Base-by-base conservation (phyloP, 148 eudicot species). In the Persicaria tinctoria region DNA sequence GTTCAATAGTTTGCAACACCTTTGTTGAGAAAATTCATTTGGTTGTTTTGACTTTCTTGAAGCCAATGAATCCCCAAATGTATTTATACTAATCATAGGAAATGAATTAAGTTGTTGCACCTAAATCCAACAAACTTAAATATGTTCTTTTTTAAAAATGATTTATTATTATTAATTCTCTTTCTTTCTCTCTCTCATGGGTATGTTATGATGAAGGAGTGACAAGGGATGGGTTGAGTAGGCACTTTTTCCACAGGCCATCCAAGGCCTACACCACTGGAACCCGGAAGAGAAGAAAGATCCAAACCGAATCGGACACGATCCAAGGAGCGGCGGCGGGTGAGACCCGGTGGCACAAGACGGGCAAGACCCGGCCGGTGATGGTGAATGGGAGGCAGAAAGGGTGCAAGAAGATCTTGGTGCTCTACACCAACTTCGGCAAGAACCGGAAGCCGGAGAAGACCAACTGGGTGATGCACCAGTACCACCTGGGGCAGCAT, bases 401-500 rank as follows among this genome's bases (percentile, higher is more conserved):
- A 78, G 98, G 99, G 10, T 95, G 99, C 81, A 95, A 95, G 89
- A 95, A 95, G 74, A 95, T 92, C 1, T 77, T 95, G 13, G 99
- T 95, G 1, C 77, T 95, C 0, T 95, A 95, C 84, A 95, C 97
- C 16, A 92, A 92, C 71, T 95, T 92, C 46, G 97, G 96, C 0
- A 95, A 95, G 70, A 95, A 92, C 11, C 79, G 96, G 49, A 95
- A 92, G 74, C 99, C 99, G 5, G 97, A 92, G 46, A 95, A 92
- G 69, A 95, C 99, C 0, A 95, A 92, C 44, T 95, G 99, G 99
- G 99, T 95, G 1, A 95, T 95, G 99, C 98, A 95, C 72, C 99
- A 95, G 47, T 95, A 95, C 76, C 97, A 95, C 72, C 76, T 95
- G 17, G 99, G 99, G 0, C 96, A 90, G 57, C 86, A 86, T 60